A percentile compares a stretch with the other conserved stretches of the same genome.
phyloP scores from a whole-genome alignment of 352 stramenopile species.

The Globisporangium okanoganense region DNA sequence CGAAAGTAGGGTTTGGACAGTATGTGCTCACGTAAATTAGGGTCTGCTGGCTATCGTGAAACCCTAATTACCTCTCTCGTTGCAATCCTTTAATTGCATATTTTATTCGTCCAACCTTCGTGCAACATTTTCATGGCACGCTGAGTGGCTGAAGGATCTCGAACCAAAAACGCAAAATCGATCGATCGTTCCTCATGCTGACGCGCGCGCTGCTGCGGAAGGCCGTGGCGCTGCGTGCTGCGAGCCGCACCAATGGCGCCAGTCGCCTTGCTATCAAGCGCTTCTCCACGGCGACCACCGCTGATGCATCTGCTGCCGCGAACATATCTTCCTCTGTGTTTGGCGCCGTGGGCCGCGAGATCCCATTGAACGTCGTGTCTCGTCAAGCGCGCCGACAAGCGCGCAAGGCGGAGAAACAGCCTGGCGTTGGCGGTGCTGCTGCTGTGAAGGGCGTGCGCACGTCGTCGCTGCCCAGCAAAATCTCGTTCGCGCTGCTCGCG shows the following conservation, averaged over 20 bases:
- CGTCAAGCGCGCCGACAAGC: conserved; percentile 56
- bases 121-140: background rate
- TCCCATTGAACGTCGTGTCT: conserved; percentile 54
- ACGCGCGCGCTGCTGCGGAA: conserved; percentile 10
- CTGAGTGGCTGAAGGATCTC: conserved; percentile 10
- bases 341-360: conserved; percentile 41
- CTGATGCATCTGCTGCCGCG: background rate
- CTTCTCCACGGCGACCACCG: conserved; percentile 3
- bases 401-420: conserved; percentile 36
- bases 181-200: conserved; percentile 3
- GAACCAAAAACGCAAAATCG: conserved; percentile 1
- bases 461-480: conserved; percentile 66
- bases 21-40: no score
- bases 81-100: no score
- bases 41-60: no score
- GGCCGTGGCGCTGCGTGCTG: conserved; percentile 6
- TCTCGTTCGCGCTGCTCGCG: conserved; percentile 61
- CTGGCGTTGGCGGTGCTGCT: conserved; percentile 16
- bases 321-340: conserved; percentile 5
- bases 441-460: conserved; percentile 51
- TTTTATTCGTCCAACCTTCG: background rate
- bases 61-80: no score
- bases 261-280: conserved; percentile 3
- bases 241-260: background rate
- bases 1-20: no score